Base-by-base conservation (phyloP, 2,329 filamentous ascomycete genomes). In the Byssochlamys sp. region DNA sequence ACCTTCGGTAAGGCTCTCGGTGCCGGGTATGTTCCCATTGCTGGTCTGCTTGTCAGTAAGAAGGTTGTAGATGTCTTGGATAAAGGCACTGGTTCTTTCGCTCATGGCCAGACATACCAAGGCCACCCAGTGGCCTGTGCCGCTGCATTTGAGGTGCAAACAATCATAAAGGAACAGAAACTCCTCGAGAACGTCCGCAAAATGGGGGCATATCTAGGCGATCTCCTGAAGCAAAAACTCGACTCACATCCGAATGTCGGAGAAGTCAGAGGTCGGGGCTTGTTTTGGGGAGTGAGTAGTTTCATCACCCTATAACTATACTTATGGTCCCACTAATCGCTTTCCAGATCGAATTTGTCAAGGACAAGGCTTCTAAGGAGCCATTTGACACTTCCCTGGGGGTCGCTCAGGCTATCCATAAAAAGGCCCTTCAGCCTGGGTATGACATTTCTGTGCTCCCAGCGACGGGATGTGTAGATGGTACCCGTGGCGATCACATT, bases 41-140 rank as follows among this genome's bases (percentile, higher is more conserved):
- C 81, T 1, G 81, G 73, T 0, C 71, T 84, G 59, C 71, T 84
- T 4, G 70, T 81, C 11, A 75, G 49, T 14, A 73, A 74, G 26
- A 73, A 73, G 19, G 74, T 84, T 0, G 69, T 76, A n/a, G 70
- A 80, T 14, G 75, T 70, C 0, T 65, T 84, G 27, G 65, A 70
- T 9, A 64, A 71, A 9, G 76, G 78, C 6, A 73, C 74, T 1
- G 63, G 71, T 4, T 69, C 69, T 2, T 83, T 84, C 65, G 71
- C 71, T 27, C 81, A 84, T 63, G 81, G 81, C 0, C 81, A 84
- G 54, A 84, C 81, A 1, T 84, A 83, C 58, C 81, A 84, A 64
- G 78, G 77, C 4, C 78, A 80, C 60, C 77, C 81, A 0, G 64
- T 81, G 2, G 77, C 75, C 3, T 83, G 80, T 61, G 76, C 77